Evolutionary conservation across 345 rosid genomes (phyloP).

Genomic region (Linum tenue): DNA sequence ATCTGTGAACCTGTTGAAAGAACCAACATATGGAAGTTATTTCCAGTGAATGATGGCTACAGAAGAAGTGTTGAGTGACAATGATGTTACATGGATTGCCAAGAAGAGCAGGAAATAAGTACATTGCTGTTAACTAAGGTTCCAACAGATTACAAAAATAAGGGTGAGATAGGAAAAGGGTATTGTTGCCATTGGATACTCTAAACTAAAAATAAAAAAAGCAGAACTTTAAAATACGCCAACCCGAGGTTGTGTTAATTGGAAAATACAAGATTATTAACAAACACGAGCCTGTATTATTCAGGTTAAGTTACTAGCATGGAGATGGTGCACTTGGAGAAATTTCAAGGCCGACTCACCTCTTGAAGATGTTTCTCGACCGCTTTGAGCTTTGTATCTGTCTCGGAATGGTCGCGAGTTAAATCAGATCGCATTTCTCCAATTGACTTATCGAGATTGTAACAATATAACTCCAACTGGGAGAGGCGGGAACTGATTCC

Average conservation of each 20-base stretch:
- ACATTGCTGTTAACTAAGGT: too few species aligned
- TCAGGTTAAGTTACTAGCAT: too few species aligned
- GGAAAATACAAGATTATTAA: too few species aligned
- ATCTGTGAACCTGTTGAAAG: constrained; percentile 76
- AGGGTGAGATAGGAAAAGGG: too few species aligned
- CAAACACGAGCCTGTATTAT: too few species aligned
- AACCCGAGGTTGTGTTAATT: too few species aligned
- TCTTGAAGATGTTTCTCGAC: constrained; percentile 94
- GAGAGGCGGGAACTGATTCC: constrained; percentile 94
- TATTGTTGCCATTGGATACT: neutral
- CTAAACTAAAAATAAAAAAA: neutral
- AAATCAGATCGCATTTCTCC: constrained; percentile 87
- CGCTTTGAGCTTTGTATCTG: constrained; percentile 74
- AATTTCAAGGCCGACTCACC: constrained; percentile 31
- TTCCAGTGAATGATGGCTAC: neutral
- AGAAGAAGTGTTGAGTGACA: too few species aligned
- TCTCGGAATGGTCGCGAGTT: constrained; percentile 57
- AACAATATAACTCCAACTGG: constrained; percentile 78
- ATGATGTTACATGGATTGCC: too few species aligned
- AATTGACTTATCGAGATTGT: constrained; percentile 88
- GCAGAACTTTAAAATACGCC: neutral
- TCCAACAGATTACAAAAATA: too few species aligned
- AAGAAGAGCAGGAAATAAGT: too few species aligned
- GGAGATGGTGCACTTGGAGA: too few species aligned
- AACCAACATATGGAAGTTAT: constrained; percentile 8